A percentile compares a stretch with the other conserved stretches of the same genome.
These are phyloP conservation scores for Biscogniauxia mediterranea DNA, from an alignment of 2,329 filamentous ascomycete genomes.

Conservation along the genomic window DNA sequence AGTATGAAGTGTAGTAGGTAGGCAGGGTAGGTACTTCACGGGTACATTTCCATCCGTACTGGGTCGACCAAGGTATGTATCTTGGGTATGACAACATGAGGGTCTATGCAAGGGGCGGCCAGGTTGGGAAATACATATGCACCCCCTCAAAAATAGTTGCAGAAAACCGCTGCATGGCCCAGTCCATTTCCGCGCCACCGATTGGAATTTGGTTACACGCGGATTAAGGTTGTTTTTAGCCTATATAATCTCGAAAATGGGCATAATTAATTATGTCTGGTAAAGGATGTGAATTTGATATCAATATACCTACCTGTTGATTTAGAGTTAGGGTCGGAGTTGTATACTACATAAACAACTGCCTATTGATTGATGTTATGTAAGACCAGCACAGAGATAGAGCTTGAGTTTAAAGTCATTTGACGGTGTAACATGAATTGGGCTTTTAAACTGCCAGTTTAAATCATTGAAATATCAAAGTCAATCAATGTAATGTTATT, in stretches of 20 bases:
- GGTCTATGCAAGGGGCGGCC: slow-evolving; percentile 29
- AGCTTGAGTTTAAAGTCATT: too few species aligned
- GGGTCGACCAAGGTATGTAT: slow-evolving; percentile 14
- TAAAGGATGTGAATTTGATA: too few species aligned
- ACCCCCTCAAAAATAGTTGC: slow-evolving; percentile 15
- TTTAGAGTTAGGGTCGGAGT: too few species aligned
- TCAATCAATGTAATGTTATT: too few species aligned
- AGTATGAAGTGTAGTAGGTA: not conserved
- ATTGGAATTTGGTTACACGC: not conserved
- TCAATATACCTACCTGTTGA: too few species aligned
- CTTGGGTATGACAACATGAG: slow-evolving; percentile 30
- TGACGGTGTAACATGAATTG: too few species aligned
- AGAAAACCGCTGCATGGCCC: not conserved
- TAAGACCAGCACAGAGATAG: too few species aligned
- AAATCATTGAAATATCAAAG: too few species aligned
- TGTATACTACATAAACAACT: too few species aligned
- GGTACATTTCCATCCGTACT: slow-evolving; percentile 12
- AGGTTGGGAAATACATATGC: slow-evolving; percentile 20
- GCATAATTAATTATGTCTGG: too few species aligned
- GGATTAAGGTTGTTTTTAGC: not conserved
- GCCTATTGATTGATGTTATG: too few species aligned
- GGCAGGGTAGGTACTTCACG: slow-evolving; percentile 6
- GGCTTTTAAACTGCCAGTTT: too few species aligned
- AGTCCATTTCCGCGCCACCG: not conserved
- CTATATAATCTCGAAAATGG: not conserved